Base-by-base conservation (phyloP, 108 stramenopile species). In the Schizochytrium sp. region DNA sequence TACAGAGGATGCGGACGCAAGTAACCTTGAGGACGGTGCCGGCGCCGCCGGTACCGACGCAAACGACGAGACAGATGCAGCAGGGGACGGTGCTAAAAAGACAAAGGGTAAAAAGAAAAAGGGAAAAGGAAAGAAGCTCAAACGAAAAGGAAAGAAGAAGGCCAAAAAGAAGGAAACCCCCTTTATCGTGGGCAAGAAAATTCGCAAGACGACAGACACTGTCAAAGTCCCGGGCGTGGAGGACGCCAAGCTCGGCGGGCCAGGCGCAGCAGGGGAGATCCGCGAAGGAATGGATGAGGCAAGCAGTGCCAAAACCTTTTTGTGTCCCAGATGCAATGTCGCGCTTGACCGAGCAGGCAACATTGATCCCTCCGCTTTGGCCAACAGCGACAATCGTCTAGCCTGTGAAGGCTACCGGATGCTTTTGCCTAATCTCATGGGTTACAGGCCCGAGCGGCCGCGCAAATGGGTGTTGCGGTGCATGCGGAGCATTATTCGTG, bases 271-370 rank as follows among this genome's bases (percentile, higher is more conserved):
- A 12, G 34, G 58, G 5, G 60, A 88, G 45, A 28, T 60, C 0
- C 25, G 51, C 34, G 72, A 53, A 5, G 88, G 53, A 19, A 23
- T 89, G 53, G 89, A 91, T 10, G 19, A 55, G 5, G 43, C 21
- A 8, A 87, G 71, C 63, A 71, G 72, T 5, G 88, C 88, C 16
- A 87, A 45, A 5, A 92, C 91, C 58, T 92, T 93, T 29, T 89
- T 93, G 12, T 93, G 93, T 88, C 92, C 92, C 47, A 92, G 92
- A 48, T 93, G 93, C 89, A 90, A 91, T 4, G 90, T 90, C 10
- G 90, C 93, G 14, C 58, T 93, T 4, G 91, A 93, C 19, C 91
- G 92, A 87, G 63, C 92, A 45, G 71, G 88, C 87, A 93, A 93
- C 87, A 93, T 93, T 18, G 83, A 60, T 60, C 88, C 6, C 21